Conservation (phyloP, 129 eudicot species). For the Dittrichia graveolens region DNA sequence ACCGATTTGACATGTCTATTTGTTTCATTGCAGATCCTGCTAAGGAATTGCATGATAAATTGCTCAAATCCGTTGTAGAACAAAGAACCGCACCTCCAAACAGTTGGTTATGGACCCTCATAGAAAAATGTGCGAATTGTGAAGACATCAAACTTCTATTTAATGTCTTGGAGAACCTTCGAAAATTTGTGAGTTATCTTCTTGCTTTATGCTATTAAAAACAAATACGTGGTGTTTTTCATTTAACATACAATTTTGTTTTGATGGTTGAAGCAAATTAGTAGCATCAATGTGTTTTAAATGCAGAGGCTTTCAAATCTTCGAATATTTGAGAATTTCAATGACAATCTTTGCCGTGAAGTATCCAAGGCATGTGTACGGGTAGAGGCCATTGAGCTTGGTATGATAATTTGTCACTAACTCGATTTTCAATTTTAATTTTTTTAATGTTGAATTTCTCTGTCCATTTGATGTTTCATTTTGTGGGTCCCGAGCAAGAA, state of each 20-base stretch:
- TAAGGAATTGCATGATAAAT: constrained; percentile 72
- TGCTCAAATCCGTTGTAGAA: constrained; percentile 55
- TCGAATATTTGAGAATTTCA: constrained; percentile 74
- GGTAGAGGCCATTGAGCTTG: constrained; percentile 79
- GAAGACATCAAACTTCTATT: constrained; percentile 86
- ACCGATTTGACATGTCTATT: constrained; percentile 2
- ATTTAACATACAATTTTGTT: background rate
- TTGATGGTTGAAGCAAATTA: constrained; percentile 1
- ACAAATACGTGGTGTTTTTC: background rate
- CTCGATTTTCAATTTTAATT: background rate
- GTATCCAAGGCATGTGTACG: constrained; percentile 79
- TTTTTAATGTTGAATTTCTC: background rate
- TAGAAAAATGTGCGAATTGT: constrained; percentile 54
- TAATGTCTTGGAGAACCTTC: constrained; percentile 66
- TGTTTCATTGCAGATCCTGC: constrained; percentile 57
- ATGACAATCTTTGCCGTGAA: constrained; percentile 77
- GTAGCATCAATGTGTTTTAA: background rate
- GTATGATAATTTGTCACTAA: constrained; percentile 40
- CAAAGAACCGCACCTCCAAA: constrained; percentile 85
- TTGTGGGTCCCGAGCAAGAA: background rate
- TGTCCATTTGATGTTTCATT: background rate
- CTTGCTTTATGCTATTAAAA: background rate
- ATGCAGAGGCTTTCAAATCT: constrained; percentile 91
- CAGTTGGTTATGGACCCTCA: constrained; percentile 76
- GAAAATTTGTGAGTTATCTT: constrained; percentile 70